phyloP scores from a whole-genome alignment of 306 rosid genomes.

The Argentina anserina region DNA sequence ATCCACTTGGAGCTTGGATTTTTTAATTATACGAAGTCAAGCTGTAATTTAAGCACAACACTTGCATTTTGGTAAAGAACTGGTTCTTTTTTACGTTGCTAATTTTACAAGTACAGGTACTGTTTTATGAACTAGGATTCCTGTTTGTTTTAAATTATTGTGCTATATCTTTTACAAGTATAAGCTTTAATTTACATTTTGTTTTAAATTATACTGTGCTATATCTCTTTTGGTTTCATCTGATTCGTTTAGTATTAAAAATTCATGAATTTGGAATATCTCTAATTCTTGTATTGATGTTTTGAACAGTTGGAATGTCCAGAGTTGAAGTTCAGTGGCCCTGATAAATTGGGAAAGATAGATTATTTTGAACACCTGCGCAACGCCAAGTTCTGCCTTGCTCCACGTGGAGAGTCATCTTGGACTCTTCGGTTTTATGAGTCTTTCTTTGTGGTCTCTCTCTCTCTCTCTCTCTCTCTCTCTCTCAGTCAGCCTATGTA shows the following conservation, averaged over 20 bases:
- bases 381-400: slow-evolving; percentile 89
- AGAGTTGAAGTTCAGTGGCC: slow-evolving; percentile 82
- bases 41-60: background rate
- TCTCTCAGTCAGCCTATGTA: background rate
- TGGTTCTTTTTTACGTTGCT: background rate
- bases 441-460: slow-evolving; percentile 85
- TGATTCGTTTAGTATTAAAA: background rate
- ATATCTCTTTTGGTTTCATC: background rate
- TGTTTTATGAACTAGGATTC: background rate
- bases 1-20: background rate
- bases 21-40: slow-evolving; percentile 3
- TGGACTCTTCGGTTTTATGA: slow-evolving; percentile 97
- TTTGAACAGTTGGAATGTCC: slow-evolving; percentile 93
- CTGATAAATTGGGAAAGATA: slow-evolving; percentile 64
- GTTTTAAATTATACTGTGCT: background rate
- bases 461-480: slow-evolving; percentile 7
- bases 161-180: too few species aligned
- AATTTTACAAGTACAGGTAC: background rate
- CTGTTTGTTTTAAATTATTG: slow-evolving; percentile 6
- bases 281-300: slow-evolving; percentile 30
- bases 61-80: background rate
- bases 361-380: slow-evolving; percentile 87
- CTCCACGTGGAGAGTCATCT: slow-evolving; percentile 96
- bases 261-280: background rate
- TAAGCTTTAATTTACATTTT: too few species aligned